Conservation (phyloP, 2,329 filamentous ascomycete species). For the Colletotrichum higginsianum region DNA sequence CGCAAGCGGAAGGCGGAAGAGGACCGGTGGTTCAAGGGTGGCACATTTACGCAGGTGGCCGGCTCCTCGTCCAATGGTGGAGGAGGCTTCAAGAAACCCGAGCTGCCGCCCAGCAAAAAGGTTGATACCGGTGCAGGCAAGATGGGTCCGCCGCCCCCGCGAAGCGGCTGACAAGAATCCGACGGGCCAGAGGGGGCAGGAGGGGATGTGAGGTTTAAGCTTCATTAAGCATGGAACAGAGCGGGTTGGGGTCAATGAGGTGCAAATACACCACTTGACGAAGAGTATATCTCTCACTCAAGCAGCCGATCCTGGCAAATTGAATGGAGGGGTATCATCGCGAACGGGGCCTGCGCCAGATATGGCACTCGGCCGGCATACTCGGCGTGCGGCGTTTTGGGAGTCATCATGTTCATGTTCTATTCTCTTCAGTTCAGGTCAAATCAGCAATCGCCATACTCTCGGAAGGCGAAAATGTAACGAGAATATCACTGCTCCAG, state of each 20-base stretch:
- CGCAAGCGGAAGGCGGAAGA: slow-evolving; percentile 95
- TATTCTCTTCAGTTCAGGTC: slow-evolving; percentile 1
- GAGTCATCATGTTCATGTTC: not conserved
- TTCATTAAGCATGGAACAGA: not conserved
- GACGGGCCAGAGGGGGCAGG: not conserved
- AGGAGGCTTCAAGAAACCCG: slow-evolving; percentile 85
- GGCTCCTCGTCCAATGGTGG: slow-evolving; percentile 63
- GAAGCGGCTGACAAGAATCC: slow-evolving; percentile 29
- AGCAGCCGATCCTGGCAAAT: slow-evolving; percentile 10
- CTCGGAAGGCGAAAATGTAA: not conserved
- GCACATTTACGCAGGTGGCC: slow-evolving; percentile 93
- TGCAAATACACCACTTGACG: not conserved
- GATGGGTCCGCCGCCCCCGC: slow-evolving; percentile 55
- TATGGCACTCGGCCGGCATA: slow-evolving; percentile 22
- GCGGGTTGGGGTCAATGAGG: not conserved
- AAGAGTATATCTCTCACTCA: slow-evolving; percentile 17
- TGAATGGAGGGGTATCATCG: slow-evolving; percentile 1
- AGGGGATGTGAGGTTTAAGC: not conserved
- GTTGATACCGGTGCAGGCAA: slow-evolving; percentile 75
- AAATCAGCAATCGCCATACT: slow-evolving; percentile 11
- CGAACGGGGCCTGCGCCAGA: slow-evolving; percentile 17
- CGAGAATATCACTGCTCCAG: slow-evolving; percentile 6
- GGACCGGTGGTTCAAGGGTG: slow-evolving; percentile 96
- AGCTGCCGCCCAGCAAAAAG: slow-evolving; percentile 81
- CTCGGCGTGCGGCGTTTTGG: slow-evolving; percentile 34